Percentiles rank a stretch among this genome's conserved stretches.
These are phyloP conservation scores for Gentiana macrophylla DNA, from an alignment of 257 asterid genomes.

Conservation along the genomic window DNA sequence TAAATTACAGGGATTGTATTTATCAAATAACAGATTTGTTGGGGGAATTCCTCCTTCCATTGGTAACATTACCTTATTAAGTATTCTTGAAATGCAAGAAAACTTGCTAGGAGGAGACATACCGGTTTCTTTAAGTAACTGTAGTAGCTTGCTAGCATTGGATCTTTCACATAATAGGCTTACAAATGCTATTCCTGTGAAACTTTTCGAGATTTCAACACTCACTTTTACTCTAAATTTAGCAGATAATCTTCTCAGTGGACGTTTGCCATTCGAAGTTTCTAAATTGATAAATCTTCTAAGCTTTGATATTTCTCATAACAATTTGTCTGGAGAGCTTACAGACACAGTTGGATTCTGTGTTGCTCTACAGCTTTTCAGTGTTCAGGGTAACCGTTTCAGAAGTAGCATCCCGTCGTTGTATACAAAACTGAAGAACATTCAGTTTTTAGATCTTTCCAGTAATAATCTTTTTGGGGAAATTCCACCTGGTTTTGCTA, in stretches of 20 bases:
- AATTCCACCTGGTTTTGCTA: not conserved
- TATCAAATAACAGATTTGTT: not conserved
- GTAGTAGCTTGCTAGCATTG: not conserved
- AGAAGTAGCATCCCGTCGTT: not conserved
- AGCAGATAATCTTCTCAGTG: not conserved
- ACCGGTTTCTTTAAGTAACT: constrained; percentile 2
- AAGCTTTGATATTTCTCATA: constrained; percentile 2
- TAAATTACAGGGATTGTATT: not conserved
- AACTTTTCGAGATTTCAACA: not conserved
- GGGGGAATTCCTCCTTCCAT: constrained; percentile 3
- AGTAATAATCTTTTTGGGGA: not conserved
- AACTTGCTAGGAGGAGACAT: constrained; percentile 1
- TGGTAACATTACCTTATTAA: not conserved
- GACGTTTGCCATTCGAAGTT: not conserved
- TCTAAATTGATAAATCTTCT: constrained; percentile 3
- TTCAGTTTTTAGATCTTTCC: constrained; percentile 1
- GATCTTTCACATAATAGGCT: constrained; percentile 3
- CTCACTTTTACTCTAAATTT: not conserved
- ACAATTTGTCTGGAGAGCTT: not conserved
- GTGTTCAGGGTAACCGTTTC: not conserved
- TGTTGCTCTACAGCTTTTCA: not conserved
- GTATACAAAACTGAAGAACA: not conserved
- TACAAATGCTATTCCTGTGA: not conserved
- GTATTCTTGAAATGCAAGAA: not conserved
- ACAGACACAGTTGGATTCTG: not conserved